Percentiles rank a stretch among this genome's conserved stretches.
Evolutionary conservation across 257 asterid genomes (phyloP).

Genomic region (Nicotiana sylvestris): DNA sequence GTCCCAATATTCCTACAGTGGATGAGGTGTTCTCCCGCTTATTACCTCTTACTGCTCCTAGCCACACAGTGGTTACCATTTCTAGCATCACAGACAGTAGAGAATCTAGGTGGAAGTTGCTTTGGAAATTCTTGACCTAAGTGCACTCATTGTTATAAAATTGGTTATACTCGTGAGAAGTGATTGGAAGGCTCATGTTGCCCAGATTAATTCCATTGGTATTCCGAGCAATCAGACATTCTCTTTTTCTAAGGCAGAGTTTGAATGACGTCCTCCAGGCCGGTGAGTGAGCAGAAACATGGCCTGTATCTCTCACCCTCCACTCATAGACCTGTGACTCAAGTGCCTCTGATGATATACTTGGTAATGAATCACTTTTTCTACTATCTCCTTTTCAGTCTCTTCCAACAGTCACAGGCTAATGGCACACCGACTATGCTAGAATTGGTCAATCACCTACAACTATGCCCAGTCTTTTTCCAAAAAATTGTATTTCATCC

Average conservation of each 20-base stretch:
- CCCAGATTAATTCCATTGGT: not conserved
- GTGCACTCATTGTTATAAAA: not conserved
- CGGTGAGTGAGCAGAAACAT: not conserved
- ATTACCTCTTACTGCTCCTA: not conserved
- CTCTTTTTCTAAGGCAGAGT: not conserved
- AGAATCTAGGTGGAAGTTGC: not conserved
- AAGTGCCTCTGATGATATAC: not conserved
- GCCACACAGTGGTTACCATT: not conserved
- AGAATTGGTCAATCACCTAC: not conserved
- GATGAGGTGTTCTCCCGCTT: not conserved
- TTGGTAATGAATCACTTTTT: not conserved
- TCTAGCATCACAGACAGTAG: not conserved
- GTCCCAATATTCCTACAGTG: too few relatives aligned
- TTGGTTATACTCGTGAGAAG: not conserved
- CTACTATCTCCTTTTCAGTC: not conserved
- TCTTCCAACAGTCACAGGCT: not conserved
- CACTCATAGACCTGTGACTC: not conserved
- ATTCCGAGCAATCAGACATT: not conserved
- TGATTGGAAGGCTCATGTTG: not conserved
- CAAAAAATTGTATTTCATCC: not conserved
- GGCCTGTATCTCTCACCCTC: not conserved
- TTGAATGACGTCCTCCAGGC: not conserved
- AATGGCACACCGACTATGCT: not conserved
- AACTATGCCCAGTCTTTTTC: not conserved
- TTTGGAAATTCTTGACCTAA: not conserved